Evolutionary conservation across 345 rosid species (phyloP).

Genomic region (Noccaea caerulescens): DNA sequence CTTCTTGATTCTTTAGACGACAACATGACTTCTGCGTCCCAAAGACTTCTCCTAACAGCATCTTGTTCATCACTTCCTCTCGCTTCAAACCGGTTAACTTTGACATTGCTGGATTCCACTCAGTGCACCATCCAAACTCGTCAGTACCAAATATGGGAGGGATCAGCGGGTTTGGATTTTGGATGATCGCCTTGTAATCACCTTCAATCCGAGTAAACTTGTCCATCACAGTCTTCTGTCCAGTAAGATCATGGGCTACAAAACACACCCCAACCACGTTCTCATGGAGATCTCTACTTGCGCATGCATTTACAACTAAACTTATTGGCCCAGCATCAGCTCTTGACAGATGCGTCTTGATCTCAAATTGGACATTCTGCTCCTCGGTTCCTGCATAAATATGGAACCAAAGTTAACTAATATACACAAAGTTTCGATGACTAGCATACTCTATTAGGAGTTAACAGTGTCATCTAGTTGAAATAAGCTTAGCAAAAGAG

Average conservation of each 20-base stretch:
- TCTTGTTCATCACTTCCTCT: slow-evolving; percentile 80
- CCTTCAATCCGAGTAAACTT: slow-evolving; percentile 97
- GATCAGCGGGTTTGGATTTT: slow-evolving; percentile 88
- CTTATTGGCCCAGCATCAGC: slow-evolving; percentile 71
- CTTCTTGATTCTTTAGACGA: slow-evolving; percentile 83
- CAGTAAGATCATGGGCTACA: slow-evolving; percentile 97
- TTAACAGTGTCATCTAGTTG: neutral
- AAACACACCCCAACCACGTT: slow-evolving; percentile 91
- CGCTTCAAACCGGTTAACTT: slow-evolving; percentile 82
- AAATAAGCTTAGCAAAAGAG: slow-evolving; percentile 20
- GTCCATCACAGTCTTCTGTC: slow-evolving; percentile 89
- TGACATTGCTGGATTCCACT: slow-evolving; percentile 95
- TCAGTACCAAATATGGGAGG: slow-evolving; percentile 92
- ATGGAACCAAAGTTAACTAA: slow-evolving; percentile 1
- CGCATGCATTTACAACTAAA: slow-evolving; percentile 90
- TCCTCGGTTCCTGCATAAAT: slow-evolving; percentile 82
- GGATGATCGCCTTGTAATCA: slow-evolving; percentile 91
- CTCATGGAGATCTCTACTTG: slow-evolving; percentile 81
- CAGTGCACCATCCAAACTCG: slow-evolving; percentile 97
- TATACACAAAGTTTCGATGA: slow-evolving; percentile 4
- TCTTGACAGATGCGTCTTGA: slow-evolving; percentile 72
- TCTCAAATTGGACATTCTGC: slow-evolving; percentile 79
- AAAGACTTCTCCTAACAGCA: slow-evolving; percentile 89
- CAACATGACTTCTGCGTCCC: slow-evolving; percentile 74
- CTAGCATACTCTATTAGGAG: neutral